These are phyloP conservation scores for Aureobasidium uvarum DNA, from an alignment of 2,329 filamentous ascomycete species.

Conservation along the genomic window DNA sequence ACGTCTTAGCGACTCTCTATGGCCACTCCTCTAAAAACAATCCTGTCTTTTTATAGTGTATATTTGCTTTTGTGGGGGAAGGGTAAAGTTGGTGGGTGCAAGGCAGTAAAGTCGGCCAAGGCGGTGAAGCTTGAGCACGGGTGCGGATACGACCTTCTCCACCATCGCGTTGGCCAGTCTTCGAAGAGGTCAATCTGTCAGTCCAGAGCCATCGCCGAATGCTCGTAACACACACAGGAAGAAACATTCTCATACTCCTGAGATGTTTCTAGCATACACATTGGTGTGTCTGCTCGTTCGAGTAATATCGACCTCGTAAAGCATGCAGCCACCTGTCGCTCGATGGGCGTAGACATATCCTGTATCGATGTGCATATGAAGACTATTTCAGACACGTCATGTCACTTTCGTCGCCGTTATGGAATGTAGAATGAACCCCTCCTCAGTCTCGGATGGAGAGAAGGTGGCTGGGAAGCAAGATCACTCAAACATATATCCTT, in stretches of 20 bases:
- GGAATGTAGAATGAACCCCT: no score
- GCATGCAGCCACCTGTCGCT: neutral
- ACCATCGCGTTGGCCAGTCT: neutral
- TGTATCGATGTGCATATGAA: neutral
- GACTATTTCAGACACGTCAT: neutral
- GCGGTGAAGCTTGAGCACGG: constrained; percentile 5
- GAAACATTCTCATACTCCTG: neutral
- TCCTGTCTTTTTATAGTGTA: no score
- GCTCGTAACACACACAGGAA: neutral
- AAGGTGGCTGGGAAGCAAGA: neutral
- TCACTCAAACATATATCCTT: neutral
- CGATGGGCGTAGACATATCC: no score
- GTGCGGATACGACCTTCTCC: neutral
- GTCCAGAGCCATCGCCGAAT: neutral
- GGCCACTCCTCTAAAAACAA: no score
- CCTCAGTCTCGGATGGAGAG: no score
- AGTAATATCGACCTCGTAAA: neutral
- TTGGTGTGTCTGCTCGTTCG: neutral
- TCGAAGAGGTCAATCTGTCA: no score
- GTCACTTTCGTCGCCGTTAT: neutral
- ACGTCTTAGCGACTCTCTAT: no score
- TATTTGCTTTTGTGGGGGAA: no score
- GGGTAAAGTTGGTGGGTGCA: neutral
- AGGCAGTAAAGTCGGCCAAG: neutral
- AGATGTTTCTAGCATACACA: neutral